Conservation (phyloP, 1,284 basidiomycete genomes). For the Trichosporon coremiiforme region DNA sequence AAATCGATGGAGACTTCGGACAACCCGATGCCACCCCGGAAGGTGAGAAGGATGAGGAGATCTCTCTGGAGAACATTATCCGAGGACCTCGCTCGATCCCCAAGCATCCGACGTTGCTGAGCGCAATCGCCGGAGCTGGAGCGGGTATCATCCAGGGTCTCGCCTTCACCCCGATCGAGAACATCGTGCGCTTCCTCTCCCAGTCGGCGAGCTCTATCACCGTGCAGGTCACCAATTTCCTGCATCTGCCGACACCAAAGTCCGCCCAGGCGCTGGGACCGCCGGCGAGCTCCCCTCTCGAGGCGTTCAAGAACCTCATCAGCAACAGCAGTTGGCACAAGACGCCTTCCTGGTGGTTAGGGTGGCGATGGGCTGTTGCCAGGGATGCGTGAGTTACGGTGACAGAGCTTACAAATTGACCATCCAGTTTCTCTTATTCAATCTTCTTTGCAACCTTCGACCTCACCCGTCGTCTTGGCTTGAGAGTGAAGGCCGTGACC, state of each 20-base stretch:
- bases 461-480: constrained; percentile 47
- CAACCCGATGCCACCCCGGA: constrained; percentile 8
- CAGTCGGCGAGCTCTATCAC: constrained; percentile 42
- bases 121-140: constrained; percentile 50
- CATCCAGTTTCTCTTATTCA: constrained; percentile 46
- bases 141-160: constrained; percentile 53
- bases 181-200: constrained; percentile 50
- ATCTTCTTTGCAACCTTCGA: constrained; percentile 56
- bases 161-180: constrained; percentile 55
- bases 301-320: constrained; percentile 45
- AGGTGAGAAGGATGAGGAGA: constrained; percentile 40
- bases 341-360: constrained; percentile 49
- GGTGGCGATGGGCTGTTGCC: constrained; percentile 51
- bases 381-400: constrained; percentile 43
- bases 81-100: constrained; percentile 49
- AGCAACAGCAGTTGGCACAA: constrained; percentile 47
- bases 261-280: constrained; percentile 27
- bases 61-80: constrained; percentile 48
- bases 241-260: constrained; percentile 35
- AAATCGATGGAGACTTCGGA: constrained; percentile 32
- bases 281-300: constrained; percentile 36
- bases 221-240: constrained; percentile 31
- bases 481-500: constrained; percentile 44
- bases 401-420: not conserved
- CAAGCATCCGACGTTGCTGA: constrained; percentile 52